Base-by-base conservation (phyloP, 169 alveolate genomes). In the Cryptosporidium canis region DNA sequence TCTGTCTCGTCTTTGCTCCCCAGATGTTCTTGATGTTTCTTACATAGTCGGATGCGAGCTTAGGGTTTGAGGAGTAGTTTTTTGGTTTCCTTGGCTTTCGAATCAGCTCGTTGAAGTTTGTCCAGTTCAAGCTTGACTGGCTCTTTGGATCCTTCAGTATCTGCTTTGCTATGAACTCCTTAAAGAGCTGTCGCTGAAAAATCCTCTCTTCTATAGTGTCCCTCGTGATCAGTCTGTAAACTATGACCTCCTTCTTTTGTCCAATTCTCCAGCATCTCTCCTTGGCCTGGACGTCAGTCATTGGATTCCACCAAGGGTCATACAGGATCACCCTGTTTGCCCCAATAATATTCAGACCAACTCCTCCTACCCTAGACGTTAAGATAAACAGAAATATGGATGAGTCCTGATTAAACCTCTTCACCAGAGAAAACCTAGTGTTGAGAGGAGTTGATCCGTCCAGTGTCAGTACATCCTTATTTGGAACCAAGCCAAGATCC, bases 251-350 rank as follows among this genome's bases (percentile, higher is more conserved):
- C 67, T 90, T 85, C 70, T 92, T 92, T 90, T 96, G 97, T 14
- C 98, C 98, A 1, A 95, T 93, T 83, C 98, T 93, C 93, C 95
- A 90, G 11, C 95, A 94, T n/a, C 97, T 85, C 53, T 95, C 97
- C 6, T 94, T 92, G 1, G 97, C 97, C 83, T 95, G 94, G 44
- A 92, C 82, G 44, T 94, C 96, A 2, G 92, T 93, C 96, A 93
- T 95, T 3, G 97, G 97, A 66, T 95, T 95, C 97, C 97, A 95
- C 77, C 94, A 96, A 4, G 96, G 97, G 39, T 95, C 97, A 83
- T 93, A 92, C n/a, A 95, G 84, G 8, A 95, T 91, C 9, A 95
- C 95, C 44, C 95, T 90, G 67, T 95, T 92, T 14, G 97, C 97
- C 7, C 95, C 94, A 2, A 92, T 92, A 56, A 95, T 83, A 56